A percentile compares a stretch with the other conserved stretches of the same genome.
These are phyloP conservation scores for Fusarium pseudoanthophilum DNA, from an alignment of 2,329 filamentous ascomycete genomes.

Conservation along the genomic window DNA sequence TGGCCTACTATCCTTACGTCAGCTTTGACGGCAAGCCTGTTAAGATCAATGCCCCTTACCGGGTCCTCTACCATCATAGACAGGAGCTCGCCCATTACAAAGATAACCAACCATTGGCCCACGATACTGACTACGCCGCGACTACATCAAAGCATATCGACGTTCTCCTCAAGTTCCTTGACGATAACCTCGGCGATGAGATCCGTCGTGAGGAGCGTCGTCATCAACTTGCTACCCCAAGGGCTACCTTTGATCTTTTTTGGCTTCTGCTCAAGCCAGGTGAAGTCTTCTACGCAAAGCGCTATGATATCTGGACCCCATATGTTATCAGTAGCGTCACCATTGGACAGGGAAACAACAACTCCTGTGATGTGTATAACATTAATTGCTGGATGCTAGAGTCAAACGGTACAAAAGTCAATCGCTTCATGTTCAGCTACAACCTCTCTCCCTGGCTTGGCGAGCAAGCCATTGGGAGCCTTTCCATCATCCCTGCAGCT, in stretches of 20 bases:
- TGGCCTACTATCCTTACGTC: constrained; percentile 59
- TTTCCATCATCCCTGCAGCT: constrained; percentile 55
- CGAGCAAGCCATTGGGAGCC: constrained; percentile 55
- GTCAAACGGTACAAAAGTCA: constrained; percentile 48
- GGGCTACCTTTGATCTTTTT: constrained; percentile 57
- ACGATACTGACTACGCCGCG: constrained; percentile 54
- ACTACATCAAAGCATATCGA: constrained; percentile 58
- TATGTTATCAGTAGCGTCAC: constrained; percentile 54
- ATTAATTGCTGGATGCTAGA: constrained; percentile 58
- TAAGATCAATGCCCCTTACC: constrained; percentile 58
- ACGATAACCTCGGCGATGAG: constrained; percentile 50
- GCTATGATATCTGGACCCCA: constrained; percentile 54
- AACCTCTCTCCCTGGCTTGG: constrained; percentile 54
- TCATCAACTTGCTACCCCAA: constrained; percentile 51
- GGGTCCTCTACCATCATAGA: constrained; percentile 59
- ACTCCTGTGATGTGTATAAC: constrained; percentile 34
- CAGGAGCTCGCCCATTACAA: constrained; percentile 56
- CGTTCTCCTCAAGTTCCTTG: constrained; percentile 57
- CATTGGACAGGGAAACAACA: constrained; percentile 18
- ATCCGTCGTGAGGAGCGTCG: constrained; percentile 55
- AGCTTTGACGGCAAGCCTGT: constrained; percentile 52
- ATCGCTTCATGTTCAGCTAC: constrained; percentile 53
- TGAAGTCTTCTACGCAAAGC: constrained; percentile 56
- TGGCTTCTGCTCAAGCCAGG: constrained; percentile 61
- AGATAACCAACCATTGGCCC: constrained; percentile 53